Conservation (phyloP, 2,329 filamentous ascomycete genomes). For the Tricladium varicosporioides region DNA sequence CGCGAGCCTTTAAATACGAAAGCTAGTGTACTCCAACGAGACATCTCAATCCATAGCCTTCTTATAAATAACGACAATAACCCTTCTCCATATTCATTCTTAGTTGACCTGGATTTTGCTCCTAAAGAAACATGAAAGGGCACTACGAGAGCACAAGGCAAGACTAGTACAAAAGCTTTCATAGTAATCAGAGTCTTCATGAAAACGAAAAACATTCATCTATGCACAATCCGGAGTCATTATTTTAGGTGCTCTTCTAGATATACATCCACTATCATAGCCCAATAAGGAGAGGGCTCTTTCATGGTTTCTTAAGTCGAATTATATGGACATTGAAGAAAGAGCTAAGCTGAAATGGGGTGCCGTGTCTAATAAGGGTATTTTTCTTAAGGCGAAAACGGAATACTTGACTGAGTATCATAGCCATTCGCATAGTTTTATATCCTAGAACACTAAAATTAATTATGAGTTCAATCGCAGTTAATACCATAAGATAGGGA, state of each 20-base stretch:
- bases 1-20: constrained; percentile 35
- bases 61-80: constrained; percentile 46
- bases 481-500: no score
- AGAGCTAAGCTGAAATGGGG: constrained; percentile 17
- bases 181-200: constrained; percentile 40
- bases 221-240: constrained; percentile 42
- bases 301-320: constrained; percentile 36
- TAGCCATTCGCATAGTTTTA: no score
- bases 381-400: constrained; percentile 13
- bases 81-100: constrained; percentile 35
- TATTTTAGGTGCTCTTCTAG: constrained; percentile 44
- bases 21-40: constrained; percentile 40
- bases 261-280: constrained; percentile 38
- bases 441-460: no score
- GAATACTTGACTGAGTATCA: constrained; percentile 15
- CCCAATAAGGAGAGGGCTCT: constrained; percentile 22
- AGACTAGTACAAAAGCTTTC: constrained; percentile 39
- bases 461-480: no score
- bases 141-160: constrained; percentile 34
- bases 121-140: constrained; percentile 34
- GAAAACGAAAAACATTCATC: constrained; percentile 37
- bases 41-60: constrained; percentile 46
- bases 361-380: constrained; percentile 11
- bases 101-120: constrained; percentile 39
- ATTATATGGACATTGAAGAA: constrained; percentile 33